Evolutionary conservation across 2,329 filamentous ascomycete genomes (phyloP), one percentile per base, ranked within the genome.

Genomic region (Monilinia vaccinii-corymbosi): DNA sequence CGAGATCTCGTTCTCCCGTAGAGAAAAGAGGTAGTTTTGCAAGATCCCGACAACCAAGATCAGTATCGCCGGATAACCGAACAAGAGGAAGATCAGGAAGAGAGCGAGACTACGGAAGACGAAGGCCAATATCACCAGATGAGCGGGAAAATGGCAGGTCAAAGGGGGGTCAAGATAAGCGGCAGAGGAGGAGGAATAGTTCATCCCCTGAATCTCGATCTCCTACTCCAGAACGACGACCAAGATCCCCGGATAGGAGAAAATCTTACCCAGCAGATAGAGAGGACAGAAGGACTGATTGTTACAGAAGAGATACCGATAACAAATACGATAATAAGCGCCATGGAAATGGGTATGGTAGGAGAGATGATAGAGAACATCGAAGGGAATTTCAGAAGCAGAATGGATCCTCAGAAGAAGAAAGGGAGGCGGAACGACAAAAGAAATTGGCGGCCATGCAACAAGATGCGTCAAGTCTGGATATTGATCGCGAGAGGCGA

Each of bases 361-460:
- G 66, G 40, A 67, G 68, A 49, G 67, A 72, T 66, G 68, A 62
- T 62, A 62, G 59, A 31, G 60, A 47, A 51, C 57, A 63, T 60
- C 60, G 32, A 21, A 50, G 50, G 18, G 44, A 34, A 47, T 38
- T 31, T 40, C 49, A 56, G n/a, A 51, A 53, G 42, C 23, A 14
- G 7, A 36, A 48, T 28, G 58, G 50, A 10, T 44, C 52, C 14
- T 50, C 57, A 13, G 63, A 65, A 50, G 58, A 60, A 61, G 72
- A 74, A 4, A 72, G 71, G 8, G 80, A 80, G 23, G 80, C 82
- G 25, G 84, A 87, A 63, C 78, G 79, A n/a, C 83, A 84, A 14
- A 79, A 81, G 28, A 89, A 84, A 70, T 74, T 91, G 21, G 87
- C 85, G 18, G 85, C 84, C 10, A 91, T 91, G 88, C 86, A 89